These are phyloP conservation scores for Yarrowia deformans DNA, from an alignment of 805 yeast genomes.

Conservation along the genomic window DNA sequence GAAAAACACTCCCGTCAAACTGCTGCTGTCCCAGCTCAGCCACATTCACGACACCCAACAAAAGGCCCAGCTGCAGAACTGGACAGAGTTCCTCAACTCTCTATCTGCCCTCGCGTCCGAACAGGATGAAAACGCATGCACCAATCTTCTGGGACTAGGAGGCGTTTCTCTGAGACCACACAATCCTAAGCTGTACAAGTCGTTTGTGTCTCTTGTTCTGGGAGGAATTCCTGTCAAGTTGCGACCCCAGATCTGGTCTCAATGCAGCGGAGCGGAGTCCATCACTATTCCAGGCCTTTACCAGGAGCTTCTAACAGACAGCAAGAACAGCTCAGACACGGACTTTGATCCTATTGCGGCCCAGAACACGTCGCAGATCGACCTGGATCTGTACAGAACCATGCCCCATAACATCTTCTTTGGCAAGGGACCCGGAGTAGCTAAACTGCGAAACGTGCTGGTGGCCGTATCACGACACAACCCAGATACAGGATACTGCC, in stretches of 20 bases:
- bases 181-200: constrained; percentile 19
- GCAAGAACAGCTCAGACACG: neutral
- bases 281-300: constrained; percentile 59
- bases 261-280: constrained; percentile 59
- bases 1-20: constrained; percentile 42
- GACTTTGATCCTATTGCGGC: constrained; percentile 42
- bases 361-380: constrained; percentile 57
- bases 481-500: constrained; percentile 62
- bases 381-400: constrained; percentile 62
- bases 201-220: constrained; percentile 51
- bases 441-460: constrained; percentile 56
- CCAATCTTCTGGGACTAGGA: constrained; percentile 53
- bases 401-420: constrained; percentile 63
- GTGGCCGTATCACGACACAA: constrained; percentile 59
- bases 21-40: constrained; percentile 53
- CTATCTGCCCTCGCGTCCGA: constrained; percentile 42
- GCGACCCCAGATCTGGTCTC: constrained; percentile 60
- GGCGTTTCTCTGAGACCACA: constrained; percentile 46
- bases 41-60: constrained; percentile 57
- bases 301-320: constrained; percentile 47
- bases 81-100: constrained; percentile 57
- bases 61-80: constrained; percentile 52
- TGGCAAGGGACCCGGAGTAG: constrained; percentile 63
- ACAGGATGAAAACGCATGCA: constrained; percentile 42
- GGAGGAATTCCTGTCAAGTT: constrained; percentile 60